Conservation (phyloP, 2,329 filamentous ascomycete genomes). For the Aspergillus clavatus region DNA sequence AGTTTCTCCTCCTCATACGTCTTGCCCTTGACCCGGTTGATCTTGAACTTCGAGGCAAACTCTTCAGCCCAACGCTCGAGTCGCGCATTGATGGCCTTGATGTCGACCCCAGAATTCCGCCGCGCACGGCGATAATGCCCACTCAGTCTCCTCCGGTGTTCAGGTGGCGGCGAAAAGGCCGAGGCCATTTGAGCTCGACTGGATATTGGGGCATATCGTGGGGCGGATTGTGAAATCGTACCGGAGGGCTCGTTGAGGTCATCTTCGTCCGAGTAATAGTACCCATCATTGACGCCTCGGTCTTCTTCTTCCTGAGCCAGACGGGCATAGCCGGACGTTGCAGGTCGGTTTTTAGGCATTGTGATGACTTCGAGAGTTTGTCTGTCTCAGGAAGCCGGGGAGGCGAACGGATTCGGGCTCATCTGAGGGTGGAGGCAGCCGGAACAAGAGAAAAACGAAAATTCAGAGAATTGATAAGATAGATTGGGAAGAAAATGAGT, state of each 20-base stretch:
- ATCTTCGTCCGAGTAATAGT: constrained; percentile 67
- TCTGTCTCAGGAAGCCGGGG: constrained; percentile 5
- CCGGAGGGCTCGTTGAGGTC: constrained; percentile 51
- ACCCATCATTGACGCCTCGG: constrained; percentile 36
- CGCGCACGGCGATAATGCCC: constrained; percentile 50
- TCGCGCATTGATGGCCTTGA: constrained; percentile 95
- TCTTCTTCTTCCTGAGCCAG: constrained; percentile 73
- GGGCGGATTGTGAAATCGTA: constrained; percentile 52
- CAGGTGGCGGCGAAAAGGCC: constrained; percentile 35
- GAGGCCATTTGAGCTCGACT: constrained; percentile 46
- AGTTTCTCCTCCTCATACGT: constrained; percentile 75
- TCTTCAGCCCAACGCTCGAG: constrained; percentile 96
- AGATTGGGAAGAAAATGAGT: constrained; percentile 5
- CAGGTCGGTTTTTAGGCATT: constrained; percentile 65
- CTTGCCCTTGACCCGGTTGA: constrained; percentile 67
- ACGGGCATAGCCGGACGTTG: constrained; percentile 78
- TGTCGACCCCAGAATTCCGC: constrained; percentile 84
- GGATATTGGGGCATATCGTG: constrained; percentile 59
- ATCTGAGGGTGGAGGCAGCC: not conserved
- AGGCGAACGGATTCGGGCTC: constrained; percentile 7
- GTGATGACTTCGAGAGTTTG: constrained; percentile 35
- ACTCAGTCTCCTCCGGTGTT: constrained; percentile 45
- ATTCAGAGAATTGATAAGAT: constrained; percentile 10
- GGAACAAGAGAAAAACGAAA: constrained; percentile 6
- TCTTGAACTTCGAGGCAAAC: constrained; percentile 95